Evolutionary conservation across 495 filamentous ascomycete species (phyloP).

Genomic region (Elasticomyces elasticus): DNA sequence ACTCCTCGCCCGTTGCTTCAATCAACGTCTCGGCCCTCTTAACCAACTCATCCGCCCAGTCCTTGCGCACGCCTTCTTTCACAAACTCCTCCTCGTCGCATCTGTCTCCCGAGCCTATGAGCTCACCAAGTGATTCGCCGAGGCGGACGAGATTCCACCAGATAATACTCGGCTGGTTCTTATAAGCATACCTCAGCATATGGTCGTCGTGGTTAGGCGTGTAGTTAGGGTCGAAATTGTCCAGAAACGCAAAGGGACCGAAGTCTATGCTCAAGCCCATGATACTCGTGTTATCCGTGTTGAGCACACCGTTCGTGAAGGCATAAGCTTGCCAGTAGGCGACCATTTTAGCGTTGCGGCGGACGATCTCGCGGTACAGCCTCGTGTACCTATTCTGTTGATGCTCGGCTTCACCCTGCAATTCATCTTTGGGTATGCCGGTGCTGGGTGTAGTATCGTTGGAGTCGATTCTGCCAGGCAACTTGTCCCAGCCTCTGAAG

Average conservation of each 20-base stretch:
- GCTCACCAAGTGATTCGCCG: slow-evolving; percentile 81
- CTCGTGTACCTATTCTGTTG: slow-evolving; percentile 74
- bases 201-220: slow-evolving; percentile 96
- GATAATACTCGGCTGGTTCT: slow-evolving; percentile 88
- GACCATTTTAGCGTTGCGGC: slow-evolving; percentile 78
- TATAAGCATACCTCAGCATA: slow-evolving; percentile 76
- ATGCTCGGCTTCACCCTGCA: slow-evolving; percentile 44
- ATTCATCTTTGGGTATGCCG: slow-evolving; percentile 43
- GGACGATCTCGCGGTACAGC: slow-evolving; percentile 78
- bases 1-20: slow-evolving; percentile 66
- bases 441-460: slow-evolving; percentile 36
- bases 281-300: slow-evolving; percentile 93
- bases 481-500: slow-evolving; percentile 68
- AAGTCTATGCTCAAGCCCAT: slow-evolving; percentile 84
- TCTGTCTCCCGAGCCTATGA: slow-evolving; percentile 59
- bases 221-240: slow-evolving; percentile 87
- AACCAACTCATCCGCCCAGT: slow-evolving; percentile 55
- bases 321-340: slow-evolving; percentile 94
- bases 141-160: slow-evolving; percentile 98
- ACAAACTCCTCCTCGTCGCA: slow-evolving; percentile 64
- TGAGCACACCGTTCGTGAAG: slow-evolving; percentile 95
- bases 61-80: slow-evolving; percentile 57
- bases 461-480: slow-evolving; percentile 48
- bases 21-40: slow-evolving; percentile 76
- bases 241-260: slow-evolving; percentile 92